Base-by-base conservation (phyloP, 2,329 filamentous ascomycete genomes). In the Shiraia sp. region DNA sequence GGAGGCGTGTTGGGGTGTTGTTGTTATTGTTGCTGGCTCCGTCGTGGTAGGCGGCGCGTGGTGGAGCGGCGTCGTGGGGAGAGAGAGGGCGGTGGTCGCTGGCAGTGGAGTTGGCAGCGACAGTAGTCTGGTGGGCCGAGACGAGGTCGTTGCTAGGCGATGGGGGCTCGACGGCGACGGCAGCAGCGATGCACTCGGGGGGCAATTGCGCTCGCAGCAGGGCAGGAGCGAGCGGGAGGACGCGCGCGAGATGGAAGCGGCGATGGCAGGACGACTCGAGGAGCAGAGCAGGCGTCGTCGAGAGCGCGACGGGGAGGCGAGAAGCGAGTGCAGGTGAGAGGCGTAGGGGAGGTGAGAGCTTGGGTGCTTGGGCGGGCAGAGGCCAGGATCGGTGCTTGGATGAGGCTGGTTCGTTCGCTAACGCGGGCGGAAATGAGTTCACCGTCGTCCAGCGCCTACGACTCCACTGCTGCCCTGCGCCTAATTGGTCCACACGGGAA, bases 391-490 rank as follows among this genome's bases (percentile, higher is more conserved):
- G 48, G 53, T 52, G 53, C 56, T 61, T 53, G 57, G 55, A 59
- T 62, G 61, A 63, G 61, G 61, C 59, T 63, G 61, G 62, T 61
- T 57, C 61, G 59, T n/a, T n/a, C n/a, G n/a, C 60, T 63, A 64
- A 65, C 39, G 52, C 56, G 56, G 57, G 51, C 57, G 61, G 62
- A 66, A 66, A 66, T 66, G 62, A 66, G 61, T 57, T 54, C 45
- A 57, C 51, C 53, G 51, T 55, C 55, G 53, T 55, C 52, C 55
- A 52, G 44, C n/a, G n/a, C n/a, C n/a, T n/a, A n/a, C n/a, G 35
- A 46, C 42, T 49, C 48, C 49, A 49, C 55, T 45, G 42, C 38
- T 45, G 40, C 45, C 43, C 15, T 37, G 35, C 40, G 47, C 41
- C 45, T 36, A 40, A 35, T 34, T 47, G 19, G 40, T 28, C 36